phyloP scores from a whole-genome alignment of 345 rosid species.

The Acer yangbiense region DNA sequence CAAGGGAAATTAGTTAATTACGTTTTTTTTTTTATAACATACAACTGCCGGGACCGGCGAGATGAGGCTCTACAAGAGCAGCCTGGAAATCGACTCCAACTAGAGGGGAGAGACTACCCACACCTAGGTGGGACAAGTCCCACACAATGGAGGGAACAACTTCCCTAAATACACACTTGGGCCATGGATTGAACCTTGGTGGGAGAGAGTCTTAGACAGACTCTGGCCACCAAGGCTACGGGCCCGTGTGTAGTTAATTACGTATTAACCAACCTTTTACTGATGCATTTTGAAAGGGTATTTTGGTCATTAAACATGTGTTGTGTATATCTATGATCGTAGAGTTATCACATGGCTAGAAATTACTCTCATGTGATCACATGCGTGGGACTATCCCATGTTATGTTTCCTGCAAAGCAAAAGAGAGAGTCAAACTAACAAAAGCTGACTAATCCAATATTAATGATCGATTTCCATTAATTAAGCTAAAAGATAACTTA shows the following conservation, averaged over 20 bases:
- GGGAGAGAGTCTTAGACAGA: too few species aligned
- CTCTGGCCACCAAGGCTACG: too few species aligned
- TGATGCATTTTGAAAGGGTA: slow-evolving; percentile 25
- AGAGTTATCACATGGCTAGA: slow-evolving; percentile 47
- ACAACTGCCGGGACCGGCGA: too few species aligned
- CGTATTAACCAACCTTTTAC: slow-evolving; percentile 6
- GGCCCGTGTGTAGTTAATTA: too few species aligned
- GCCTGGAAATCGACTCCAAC: too few species aligned
- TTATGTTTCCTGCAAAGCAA: slow-evolving; percentile 16
- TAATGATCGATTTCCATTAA: slow-evolving; percentile 9
- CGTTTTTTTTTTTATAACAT: too few species aligned
- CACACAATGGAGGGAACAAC: too few species aligned
- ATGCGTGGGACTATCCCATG: slow-evolving; percentile 32
- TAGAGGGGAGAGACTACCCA: too few species aligned
- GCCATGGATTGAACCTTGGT: too few species aligned
- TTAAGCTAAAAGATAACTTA: background rate
- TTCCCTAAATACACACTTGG: too few species aligned
- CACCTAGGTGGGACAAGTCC: too few species aligned
- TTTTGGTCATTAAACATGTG: slow-evolving; percentile 12
- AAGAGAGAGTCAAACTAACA: slow-evolving; percentile 16
- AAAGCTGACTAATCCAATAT: slow-evolving; percentile 27
- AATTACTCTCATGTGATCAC: slow-evolving; percentile 51
- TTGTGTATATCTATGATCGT: slow-evolving; percentile 24
- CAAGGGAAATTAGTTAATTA: background rate
- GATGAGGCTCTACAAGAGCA: too few species aligned